Evolutionary conservation across 2,329 filamentous ascomycete species (phyloP), one percentile per base, ranked within the genome.

Genomic region (Diaporthe amygdali): DNA sequence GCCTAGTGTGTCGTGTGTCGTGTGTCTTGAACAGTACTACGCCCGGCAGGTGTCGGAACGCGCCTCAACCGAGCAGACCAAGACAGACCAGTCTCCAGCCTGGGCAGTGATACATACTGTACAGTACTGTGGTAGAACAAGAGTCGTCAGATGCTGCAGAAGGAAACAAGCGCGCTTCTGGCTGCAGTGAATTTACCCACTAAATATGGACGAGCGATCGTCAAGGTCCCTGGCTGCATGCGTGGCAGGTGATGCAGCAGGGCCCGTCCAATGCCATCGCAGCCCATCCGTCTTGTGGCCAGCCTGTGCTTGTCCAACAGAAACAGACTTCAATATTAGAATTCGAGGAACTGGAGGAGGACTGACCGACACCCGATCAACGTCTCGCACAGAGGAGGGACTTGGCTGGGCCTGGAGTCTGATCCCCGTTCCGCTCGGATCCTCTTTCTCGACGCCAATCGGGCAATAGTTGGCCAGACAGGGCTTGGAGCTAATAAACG

Each of bases 161-260:
- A 39, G 39, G 22, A 46, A 17, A 61, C 55, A 32, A n/a, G 55
- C 39, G 39, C 17, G 39, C 34, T 44, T 22, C 34, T 59, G 54
- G 54, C 54, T 46, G 55, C 39, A 30, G 27, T 22, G 56, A 32
- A 5, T 49, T 49, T 64, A 64, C 59, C 59, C 59, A 64, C 59
- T 64, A 64, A 64, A 64, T 34, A 37, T 64, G 44, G 41, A 47
- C 46, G 27, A 12, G 59, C 30, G 59, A 64, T 64, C 59, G n/a
- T 37, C 59, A 47, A 49, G 59, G 59, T 25, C 59, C 59, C 59
- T 64, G 30, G 56, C 56, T 47, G 56, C 56, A 63, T 47, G 15
- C 37, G n/a, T 44, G 30, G 59, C 59, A 64, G 59, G 59, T 64
- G 59, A 64, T 64, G 59, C 59, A 64, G 59, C n/a, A 27, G 25